Evolutionary conservation across 441 rosid species (phyloP).

Genomic region (Metrosideros polymorpha): DNA sequence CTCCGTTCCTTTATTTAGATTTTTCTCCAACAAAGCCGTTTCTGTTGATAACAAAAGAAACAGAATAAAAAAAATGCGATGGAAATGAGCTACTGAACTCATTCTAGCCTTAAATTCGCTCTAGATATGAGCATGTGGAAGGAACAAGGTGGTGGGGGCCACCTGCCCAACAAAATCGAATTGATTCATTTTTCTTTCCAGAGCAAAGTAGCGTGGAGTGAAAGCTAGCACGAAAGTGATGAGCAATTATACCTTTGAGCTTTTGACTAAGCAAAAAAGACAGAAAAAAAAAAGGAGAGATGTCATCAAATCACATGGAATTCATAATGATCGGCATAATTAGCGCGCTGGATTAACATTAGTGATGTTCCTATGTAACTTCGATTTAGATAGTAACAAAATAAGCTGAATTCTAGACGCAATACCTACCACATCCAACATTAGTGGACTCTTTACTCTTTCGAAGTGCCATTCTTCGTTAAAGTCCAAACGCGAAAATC

Average conservation of each 20-base stretch:
- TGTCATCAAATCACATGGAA: not conserved
- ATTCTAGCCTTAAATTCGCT: not conserved
- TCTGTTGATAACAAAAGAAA: too few relatives aligned
- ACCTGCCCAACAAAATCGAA: not conserved
- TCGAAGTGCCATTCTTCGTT: not conserved
- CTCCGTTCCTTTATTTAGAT: too few relatives aligned
- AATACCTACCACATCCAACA: too few relatives aligned
- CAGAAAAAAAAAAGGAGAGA: too few relatives aligned
- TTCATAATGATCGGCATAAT: not conserved
- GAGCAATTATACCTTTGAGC: not conserved
- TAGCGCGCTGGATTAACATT: not conserved
- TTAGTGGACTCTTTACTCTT: not conserved
- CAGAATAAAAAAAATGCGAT: too few relatives aligned
- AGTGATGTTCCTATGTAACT: not conserved
- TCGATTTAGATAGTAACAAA: not conserved
- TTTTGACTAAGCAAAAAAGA: too few relatives aligned
- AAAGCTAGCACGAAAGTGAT: not conserved
- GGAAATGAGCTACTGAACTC: not conserved
- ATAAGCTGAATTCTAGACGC: not conserved
- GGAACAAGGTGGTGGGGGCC: not conserved
- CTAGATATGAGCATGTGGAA: too few relatives aligned
- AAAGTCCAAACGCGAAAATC: not conserved
- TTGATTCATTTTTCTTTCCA: not conserved
- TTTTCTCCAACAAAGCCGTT: too few relatives aligned
- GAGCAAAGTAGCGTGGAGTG: fast-evolving